Evolutionary conservation across 2,329 filamentous ascomycete species (phyloP).

Genomic region (Ophioceras dolichostomum): DNA sequence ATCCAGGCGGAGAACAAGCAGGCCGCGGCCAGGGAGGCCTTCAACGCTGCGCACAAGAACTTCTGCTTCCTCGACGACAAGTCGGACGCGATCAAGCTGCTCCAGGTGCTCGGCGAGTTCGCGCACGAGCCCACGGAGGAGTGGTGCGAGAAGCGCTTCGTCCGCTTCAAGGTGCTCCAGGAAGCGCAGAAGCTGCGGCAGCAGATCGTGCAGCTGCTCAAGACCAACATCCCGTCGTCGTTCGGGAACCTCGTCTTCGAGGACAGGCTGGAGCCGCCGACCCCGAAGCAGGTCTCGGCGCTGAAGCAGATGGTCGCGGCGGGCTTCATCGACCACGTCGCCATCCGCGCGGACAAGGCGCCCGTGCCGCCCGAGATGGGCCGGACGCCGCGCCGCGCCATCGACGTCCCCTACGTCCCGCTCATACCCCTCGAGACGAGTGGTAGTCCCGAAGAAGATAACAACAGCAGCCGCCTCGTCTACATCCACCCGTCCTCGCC

Average conservation of each 20-base stretch:
- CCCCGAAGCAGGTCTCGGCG: slow-evolving; percentile 58
- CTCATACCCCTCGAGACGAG: slow-evolving; percentile 54
- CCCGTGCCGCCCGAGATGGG: slow-evolving; percentile 55
- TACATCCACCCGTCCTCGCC: slow-evolving; percentile 82
- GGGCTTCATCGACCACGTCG: slow-evolving; percentile 89
- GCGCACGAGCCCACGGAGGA: slow-evolving; percentile 57
- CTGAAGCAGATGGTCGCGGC: slow-evolving; percentile 86
- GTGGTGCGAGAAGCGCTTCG: slow-evolving; percentile 76
- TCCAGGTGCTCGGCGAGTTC: slow-evolving; percentile 81
- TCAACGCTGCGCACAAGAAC: slow-evolving; percentile 61
- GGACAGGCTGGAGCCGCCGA: slow-evolving; percentile 45
- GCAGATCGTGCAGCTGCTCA: slow-evolving; percentile 74
- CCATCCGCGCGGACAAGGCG: slow-evolving; percentile 79
- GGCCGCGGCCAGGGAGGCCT: slow-evolving; percentile 47
- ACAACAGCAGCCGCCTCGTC: slow-evolving; percentile 51
- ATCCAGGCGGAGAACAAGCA: slow-evolving; percentile 59
- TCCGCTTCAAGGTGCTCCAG: slow-evolving; percentile 74
- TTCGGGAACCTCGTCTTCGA: slow-evolving; percentile 45
- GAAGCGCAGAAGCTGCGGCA: slow-evolving; percentile 74
- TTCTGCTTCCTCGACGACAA: slow-evolving; percentile 73
- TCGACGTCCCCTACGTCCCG: slow-evolving; percentile 84
- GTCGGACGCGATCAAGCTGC: slow-evolving; percentile 80
- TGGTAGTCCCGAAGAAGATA: slow-evolving; percentile 22
- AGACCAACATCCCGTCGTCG: slow-evolving; percentile 54
- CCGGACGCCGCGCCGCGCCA: slow-evolving; percentile 68